Percentiles rank a stretch among this genome's conserved stretches.
Conservation (phyloP, 1,284 basidiomycete genomes). For the Malassezia obtusa region DNA sequence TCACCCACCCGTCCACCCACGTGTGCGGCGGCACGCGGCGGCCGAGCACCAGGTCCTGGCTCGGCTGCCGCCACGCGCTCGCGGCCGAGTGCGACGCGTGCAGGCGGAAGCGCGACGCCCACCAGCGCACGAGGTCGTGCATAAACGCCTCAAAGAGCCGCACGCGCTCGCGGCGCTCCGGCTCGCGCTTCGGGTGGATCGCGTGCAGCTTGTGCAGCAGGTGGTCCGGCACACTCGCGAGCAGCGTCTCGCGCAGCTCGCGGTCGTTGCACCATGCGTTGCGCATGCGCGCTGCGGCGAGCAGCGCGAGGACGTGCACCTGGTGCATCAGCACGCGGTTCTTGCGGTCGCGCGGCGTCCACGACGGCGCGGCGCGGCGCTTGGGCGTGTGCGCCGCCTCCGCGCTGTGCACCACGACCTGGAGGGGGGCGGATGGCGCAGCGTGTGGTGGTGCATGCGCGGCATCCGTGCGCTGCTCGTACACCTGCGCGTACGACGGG, state of each 20-base stretch:
- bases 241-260: constrained; percentile 57
- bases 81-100: constrained; percentile 28
- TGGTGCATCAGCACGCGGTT: constrained; percentile 40
- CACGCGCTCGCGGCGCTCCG: constrained; percentile 40
- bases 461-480: constrained; percentile 21
- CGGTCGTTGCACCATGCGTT: constrained; percentile 78
- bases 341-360: constrained; percentile 41
- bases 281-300: constrained; percentile 65
- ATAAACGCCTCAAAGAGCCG: constrained; percentile 44
- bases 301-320: constrained; percentile 55
- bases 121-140: constrained; percentile 40
- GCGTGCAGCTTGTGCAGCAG: constrained; percentile 34
- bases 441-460: constrained; percentile 23
- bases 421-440: constrained; percentile 4
- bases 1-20: constrained; percentile 41
- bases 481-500: constrained; percentile 21
- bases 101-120: constrained; percentile 34
- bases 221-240: constrained; percentile 27
- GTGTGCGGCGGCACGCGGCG: constrained; percentile 21
- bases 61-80: constrained; percentile 40
- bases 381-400: constrained; percentile 19
- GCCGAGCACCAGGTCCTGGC: constrained; percentile 32
- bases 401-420: constrained; percentile 23
- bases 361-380: constrained; percentile 16
- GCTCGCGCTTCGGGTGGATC: constrained; percentile 40